These are phyloP conservation scores for Pseudohalonectria lignicola DNA, from an alignment of 2,329 filamentous ascomycete species.

Conservation along the genomic window DNA sequence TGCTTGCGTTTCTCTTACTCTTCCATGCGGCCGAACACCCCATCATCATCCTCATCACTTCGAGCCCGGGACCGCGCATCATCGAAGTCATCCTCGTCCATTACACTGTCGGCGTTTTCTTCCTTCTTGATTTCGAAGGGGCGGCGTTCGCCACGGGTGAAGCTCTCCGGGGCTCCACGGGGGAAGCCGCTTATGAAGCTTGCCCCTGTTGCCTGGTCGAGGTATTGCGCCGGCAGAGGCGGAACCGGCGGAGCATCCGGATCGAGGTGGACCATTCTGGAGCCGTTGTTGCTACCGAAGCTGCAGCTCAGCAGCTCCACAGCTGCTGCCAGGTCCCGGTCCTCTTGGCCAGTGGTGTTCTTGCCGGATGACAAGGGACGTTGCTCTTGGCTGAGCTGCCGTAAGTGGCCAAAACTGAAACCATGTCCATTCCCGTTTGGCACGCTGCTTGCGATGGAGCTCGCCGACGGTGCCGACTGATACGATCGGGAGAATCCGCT, in stretches of 20 bases:
- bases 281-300: slow-evolving; percentile 65
- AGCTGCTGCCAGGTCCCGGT: slow-evolving; percentile 78
- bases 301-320: slow-evolving; percentile 87
- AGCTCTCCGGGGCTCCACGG: slow-evolving; percentile 51
- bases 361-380: slow-evolving; percentile 72
- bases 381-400: slow-evolving; percentile 64
- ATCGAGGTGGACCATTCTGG: slow-evolving; percentile 50
- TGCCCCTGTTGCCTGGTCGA: slow-evolving; percentile 47
- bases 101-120: slow-evolving; percentile 50
- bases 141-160: slow-evolving; percentile 42
- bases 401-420: slow-evolving; percentile 41
- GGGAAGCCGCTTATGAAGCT: slow-evolving; percentile 55
- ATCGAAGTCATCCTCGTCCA: slow-evolving; percentile 58
- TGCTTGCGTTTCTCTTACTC: slow-evolving; percentile 58
- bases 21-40: slow-evolving; percentile 94
- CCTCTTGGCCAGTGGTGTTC: slow-evolving; percentile 66
- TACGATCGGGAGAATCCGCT: slow-evolving; percentile 65
- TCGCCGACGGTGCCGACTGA: slow-evolving; percentile 55
- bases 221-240: slow-evolving; percentile 70
- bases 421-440: slow-evolving; percentile 35
- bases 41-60: slow-evolving; percentile 85
- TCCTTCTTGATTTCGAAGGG: slow-evolving; percentile 57
- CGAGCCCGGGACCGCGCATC: slow-evolving; percentile 49
- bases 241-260: slow-evolving; percentile 79
- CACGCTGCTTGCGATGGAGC: slow-evolving; percentile 38